Conservation (phyloP, 2,329 filamentous ascomycete species). For the Colletotrichum orbiculare region DNA sequence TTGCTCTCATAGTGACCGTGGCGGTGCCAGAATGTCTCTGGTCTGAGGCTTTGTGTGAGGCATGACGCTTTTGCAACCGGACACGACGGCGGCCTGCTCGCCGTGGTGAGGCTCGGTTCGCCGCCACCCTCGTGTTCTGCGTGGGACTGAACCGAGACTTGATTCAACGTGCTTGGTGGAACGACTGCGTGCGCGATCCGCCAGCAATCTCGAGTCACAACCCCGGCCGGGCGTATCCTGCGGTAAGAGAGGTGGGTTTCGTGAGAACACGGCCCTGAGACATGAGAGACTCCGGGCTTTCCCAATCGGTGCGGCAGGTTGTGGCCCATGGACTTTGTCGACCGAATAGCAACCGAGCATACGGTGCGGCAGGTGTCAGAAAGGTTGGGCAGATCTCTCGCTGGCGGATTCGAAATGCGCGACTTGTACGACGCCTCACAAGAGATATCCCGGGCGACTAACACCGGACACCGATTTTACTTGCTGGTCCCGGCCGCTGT, state of each 20-base stretch:
- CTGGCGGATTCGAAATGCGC: conserved; percentile 5
- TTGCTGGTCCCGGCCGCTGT: conserved; percentile 2
- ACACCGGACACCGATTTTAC: neutral
- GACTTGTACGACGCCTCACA: conserved; percentile 11
- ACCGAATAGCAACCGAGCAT: neutral
- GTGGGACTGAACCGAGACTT: conserved; percentile 12
- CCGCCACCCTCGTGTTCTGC: neutral
- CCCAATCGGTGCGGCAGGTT: conserved; percentile 10
- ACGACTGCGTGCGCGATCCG: neutral
- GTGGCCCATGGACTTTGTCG: neutral
- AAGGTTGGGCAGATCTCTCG: neutral
- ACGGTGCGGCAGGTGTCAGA: conserved; percentile 20
- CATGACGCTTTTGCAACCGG: neutral
- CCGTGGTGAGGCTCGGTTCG: neutral
- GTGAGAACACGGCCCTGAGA: conserved; percentile 4
- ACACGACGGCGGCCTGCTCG: neutral
- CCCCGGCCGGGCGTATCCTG: conserved; percentile 2
- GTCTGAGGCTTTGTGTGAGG: conserved; percentile 1
- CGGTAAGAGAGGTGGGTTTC: neutral
- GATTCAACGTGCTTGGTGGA: neutral
- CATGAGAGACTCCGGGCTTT: conserved; percentile 11
- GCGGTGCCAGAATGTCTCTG: conserved; percentile 29
- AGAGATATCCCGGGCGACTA: too few species aligned
- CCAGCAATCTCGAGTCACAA: neutral
- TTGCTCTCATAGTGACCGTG: conserved; percentile 2